These are phyloP conservation scores for Xylariaceae sp. DNA, from an alignment of 2,329 filamentous ascomycete species.

Conservation along the genomic window DNA sequence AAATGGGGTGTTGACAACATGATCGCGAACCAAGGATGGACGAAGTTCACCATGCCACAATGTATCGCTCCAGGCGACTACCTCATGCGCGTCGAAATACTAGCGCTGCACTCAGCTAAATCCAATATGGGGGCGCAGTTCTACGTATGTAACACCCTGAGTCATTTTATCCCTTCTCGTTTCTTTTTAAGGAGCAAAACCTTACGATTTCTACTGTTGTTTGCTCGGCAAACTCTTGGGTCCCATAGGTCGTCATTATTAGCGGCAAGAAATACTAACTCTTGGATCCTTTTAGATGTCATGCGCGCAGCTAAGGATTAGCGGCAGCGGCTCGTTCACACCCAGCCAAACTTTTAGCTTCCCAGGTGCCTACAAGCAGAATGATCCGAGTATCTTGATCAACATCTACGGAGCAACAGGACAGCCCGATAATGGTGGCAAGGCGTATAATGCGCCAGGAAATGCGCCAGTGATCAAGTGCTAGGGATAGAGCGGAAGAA, in stretches of 20 bases:
- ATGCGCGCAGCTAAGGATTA: constrained; percentile 50
- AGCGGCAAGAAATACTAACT: constrained; percentile 15
- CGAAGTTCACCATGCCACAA: constrained; percentile 55
- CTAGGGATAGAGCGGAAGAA: constrained; percentile 16
- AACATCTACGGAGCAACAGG: constrained; percentile 54
- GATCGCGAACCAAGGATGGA: constrained; percentile 51
- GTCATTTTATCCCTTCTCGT: background rate
- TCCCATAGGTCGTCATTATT: background rate
- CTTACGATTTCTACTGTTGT: background rate
- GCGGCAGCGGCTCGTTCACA: constrained; percentile 46
- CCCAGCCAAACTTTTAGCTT: constrained; percentile 49
- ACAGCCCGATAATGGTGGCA: constrained; percentile 49
- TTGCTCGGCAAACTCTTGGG: background rate
- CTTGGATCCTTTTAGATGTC: constrained; percentile 34
- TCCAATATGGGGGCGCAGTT: constrained; percentile 47
- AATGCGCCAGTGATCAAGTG: constrained; percentile 39
- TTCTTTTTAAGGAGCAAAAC: background rate
- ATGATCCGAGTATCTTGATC: constrained; percentile 52
- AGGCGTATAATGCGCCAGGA: constrained; percentile 49
- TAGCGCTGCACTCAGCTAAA: constrained; percentile 58
- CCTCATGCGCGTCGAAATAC: constrained; percentile 59
- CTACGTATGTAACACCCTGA: constrained; percentile 43
- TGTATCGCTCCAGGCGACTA: constrained; percentile 61
- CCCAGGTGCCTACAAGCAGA: constrained; percentile 51
- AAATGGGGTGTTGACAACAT: constrained; percentile 57